These are phyloP conservation scores for Moricandia moricandioides DNA, from an alignment of 345 rosid species.

Conservation along the genomic window DNA sequence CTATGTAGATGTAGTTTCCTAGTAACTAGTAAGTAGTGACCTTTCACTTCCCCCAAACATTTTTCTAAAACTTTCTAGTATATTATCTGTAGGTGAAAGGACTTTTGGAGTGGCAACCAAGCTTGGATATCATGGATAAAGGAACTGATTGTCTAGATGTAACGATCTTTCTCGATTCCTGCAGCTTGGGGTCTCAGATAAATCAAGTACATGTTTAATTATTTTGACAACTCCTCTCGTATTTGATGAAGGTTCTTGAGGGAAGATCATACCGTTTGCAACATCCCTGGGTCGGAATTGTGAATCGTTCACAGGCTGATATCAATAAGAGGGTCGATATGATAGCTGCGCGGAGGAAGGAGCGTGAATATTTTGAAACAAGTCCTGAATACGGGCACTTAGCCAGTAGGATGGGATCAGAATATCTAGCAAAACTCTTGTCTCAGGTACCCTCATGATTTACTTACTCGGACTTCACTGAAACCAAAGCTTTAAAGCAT, in stretches of 20 bases:
- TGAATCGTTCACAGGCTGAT: conserved; percentile 99
- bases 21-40: neutral
- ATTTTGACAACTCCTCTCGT: conserved; percentile 23
- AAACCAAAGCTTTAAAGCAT: neutral
- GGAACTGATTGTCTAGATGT: conserved; percentile 96
- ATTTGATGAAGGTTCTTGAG: conserved; percentile 74
- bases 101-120: conserved; percentile 97
- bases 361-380: conserved; percentile 92
- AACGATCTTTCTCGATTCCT: conserved; percentile 22
- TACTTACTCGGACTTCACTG: neutral
- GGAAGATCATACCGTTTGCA: conserved; percentile 93
- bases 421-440: conserved; percentile 89
- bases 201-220: conserved; percentile 17
- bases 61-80: neutral
- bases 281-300: conserved; percentile 99
- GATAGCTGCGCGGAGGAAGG: conserved; percentile 87
- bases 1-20: conserved; percentile 2
- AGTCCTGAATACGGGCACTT: conserved; percentile 97
- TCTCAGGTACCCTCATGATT: conserved; percentile 62
- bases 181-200: neutral
- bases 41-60: conserved; percentile 15
- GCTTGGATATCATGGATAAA: conserved; percentile 99
- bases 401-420: conserved; percentile 94
- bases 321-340: conserved; percentile 96
- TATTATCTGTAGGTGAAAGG: conserved; percentile 69